Evolutionary conservation across 2,329 filamentous ascomycete genomes (phyloP).

Genomic region (Pseudogymnoascus sp.): DNA sequence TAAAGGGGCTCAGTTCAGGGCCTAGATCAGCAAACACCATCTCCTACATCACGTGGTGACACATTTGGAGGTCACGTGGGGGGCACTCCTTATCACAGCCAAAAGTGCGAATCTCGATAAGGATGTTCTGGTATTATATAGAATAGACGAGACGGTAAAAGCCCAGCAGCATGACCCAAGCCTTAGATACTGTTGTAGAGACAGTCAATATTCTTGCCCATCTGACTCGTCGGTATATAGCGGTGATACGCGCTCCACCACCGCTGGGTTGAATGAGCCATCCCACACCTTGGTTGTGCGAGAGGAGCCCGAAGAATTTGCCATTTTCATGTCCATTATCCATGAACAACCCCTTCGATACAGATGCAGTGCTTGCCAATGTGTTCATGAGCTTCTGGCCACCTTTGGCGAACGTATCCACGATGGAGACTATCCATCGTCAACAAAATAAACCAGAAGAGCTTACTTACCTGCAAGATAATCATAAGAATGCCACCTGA

Average conservation of each 20-base stretch:
- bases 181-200: too few relatives aligned
- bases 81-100: too few relatives aligned
- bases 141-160: too few relatives aligned
- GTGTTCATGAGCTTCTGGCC: neutral
- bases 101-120: too few relatives aligned
- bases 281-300: neutral
- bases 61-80: too few relatives aligned
- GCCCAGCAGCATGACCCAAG: neutral
- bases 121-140: too few relatives aligned
- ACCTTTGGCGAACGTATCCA: neutral
- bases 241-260: neutral
- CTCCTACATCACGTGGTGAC: too few relatives aligned
- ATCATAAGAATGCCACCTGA: neutral
- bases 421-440: neutral
- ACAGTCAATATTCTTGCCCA: too few relatives aligned
- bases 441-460: neutral
- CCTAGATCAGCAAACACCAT: too few relatives aligned
- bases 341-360: neutral
- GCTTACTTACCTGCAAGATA: neutral
- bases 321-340: neutral
- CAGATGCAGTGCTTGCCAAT: neutral
- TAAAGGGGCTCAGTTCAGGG: too few relatives aligned
- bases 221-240: neutral
- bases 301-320: neutral
- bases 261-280: neutral